Evolutionary conservation across 2,329 filamentous ascomycete genomes (phyloP), one percentile per base, ranked within the genome.

Genomic region (Magnaporthales sp.): DNA sequence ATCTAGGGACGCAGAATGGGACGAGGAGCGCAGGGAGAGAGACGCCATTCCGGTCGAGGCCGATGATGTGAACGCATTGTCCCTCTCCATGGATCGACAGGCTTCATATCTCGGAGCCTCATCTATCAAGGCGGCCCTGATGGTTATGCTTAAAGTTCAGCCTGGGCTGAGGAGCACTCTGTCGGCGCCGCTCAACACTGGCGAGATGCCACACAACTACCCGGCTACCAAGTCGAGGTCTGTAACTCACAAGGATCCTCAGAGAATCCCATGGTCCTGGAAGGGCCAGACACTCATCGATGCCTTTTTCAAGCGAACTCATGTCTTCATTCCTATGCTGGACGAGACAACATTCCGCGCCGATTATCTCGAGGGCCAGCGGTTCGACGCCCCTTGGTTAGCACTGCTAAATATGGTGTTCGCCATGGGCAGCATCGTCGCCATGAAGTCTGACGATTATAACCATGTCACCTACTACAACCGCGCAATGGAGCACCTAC

Each of bases 351-450:
- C 84, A 10, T 91, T 92, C 75, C 85, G 88, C 69, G 85, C 86
- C 10, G 86, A 86, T 65, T 90, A 89, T 70, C 78, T 87, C 19
- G 82, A 84, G 67, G 85, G 85, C 11, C 84, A 86, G 69, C 81
- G 89, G 22, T 86, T 81, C 68, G 89, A 92, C 73, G 81, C 85
- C 0, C 83, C 89, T 24, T 93, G 90, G 90, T 80, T 91, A 22
- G 87, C 88, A 9, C 77, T 93, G 7, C 78, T 92, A 24, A 92
- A 93, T 74, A 91, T 91, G 79, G 89, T 93, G 4, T 89, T 92
- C 70, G 89, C 89, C 4, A 85, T 92, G 78, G 90, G 90, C 15
- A 90, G 87, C 71, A 87, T 93, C 64, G 88, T 85, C 1, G 87
- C 87, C 46, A 86, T 85, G 69, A 89, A 84, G 71, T 83, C 82